phyloP scores from a whole-genome alignment of 345 rosid genomes.

The Eucalyptus camaldulensis region DNA sequence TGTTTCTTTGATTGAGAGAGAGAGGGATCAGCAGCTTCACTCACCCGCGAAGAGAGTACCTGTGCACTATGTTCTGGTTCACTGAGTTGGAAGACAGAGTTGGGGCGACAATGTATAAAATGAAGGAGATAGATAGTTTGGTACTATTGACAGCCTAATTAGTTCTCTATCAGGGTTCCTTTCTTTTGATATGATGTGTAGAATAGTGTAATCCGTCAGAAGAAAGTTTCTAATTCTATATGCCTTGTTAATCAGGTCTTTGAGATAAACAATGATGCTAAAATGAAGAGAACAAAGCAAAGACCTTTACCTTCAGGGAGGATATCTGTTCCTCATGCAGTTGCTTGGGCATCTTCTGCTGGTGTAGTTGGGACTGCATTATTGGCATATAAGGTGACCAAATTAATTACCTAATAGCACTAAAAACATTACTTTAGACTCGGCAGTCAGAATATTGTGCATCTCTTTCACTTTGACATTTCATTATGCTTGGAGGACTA shows the following conservation, averaged over 20 bases:
- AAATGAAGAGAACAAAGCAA: constrained; percentile 81
- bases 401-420: neutral
- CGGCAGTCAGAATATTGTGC: neutral
- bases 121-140: neutral
- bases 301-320: constrained; percentile 91
- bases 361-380: constrained; percentile 71
- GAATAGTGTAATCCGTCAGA: neutral
- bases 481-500: neutral
- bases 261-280: constrained; percentile 79
- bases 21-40: neutral
- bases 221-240: neutral
- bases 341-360: constrained; percentile 64
- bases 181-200: neutral
- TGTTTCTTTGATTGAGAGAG: neutral
- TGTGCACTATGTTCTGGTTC: neutral
- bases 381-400: constrained; percentile 67
- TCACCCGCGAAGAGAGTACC: neutral
- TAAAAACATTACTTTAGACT: neutral
- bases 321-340: constrained; percentile 58
- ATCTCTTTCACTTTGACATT: neutral
- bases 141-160: neutral
- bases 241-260: constrained; percentile 32
- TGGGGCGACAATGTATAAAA: neutral
- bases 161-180: neutral
- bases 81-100: neutral